Evolutionary conservation across 805 yeast species (phyloP), one percentile per base, ranked within the genome.

Genomic region (Saccharomyces paradoxus): DNA sequence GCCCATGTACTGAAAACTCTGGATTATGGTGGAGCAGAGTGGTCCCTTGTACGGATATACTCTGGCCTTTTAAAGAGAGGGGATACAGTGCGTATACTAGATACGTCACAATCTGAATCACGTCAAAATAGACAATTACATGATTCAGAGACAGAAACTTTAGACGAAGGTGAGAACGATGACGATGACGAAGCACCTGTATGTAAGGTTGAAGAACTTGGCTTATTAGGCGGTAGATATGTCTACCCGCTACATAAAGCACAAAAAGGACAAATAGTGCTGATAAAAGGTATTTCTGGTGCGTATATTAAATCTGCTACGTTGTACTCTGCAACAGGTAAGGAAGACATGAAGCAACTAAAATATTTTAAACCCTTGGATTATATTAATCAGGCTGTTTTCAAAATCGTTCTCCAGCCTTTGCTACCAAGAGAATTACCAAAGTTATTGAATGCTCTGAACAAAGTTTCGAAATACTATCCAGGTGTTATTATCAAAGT

Each of bases 321-420:
- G 0, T 68, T 90, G 0, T 70, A 51, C 10, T 7, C 72, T 60
- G 77, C 68, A 8, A 87, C 86, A 61, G 74, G 80, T 30, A 72
- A 58, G 77, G 67, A 8, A 37, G 54, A 3, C 55, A 55, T 1
- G 48, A 53, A 10, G 57, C 55, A 6, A 55, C 58, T 3, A 53
- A 63, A 2, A 59, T 65, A 2, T 66, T 66, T 37, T 2, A 63
- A 65, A 12, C 59, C 69, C 17, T 62, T 80, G 14, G 75, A 77
- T 48, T 77, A 74, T 56, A 67, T 82, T 2, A 68, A 74, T 6
- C 72, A 76, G 50, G 82, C 96, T 0, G 83, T 87, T 1, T 81
- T 88, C 62, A 89, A 89, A 63, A 80, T 92, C 2, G 90, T 96
- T 0, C 79, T 92, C 21, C 95, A 90, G 63, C 95, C 97, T 0